Evolutionary conservation across 169 alveolate genomes (phyloP), one percentile per base, ranked within the genome.

Genomic region (Besnoitia besnoiti): DNA sequence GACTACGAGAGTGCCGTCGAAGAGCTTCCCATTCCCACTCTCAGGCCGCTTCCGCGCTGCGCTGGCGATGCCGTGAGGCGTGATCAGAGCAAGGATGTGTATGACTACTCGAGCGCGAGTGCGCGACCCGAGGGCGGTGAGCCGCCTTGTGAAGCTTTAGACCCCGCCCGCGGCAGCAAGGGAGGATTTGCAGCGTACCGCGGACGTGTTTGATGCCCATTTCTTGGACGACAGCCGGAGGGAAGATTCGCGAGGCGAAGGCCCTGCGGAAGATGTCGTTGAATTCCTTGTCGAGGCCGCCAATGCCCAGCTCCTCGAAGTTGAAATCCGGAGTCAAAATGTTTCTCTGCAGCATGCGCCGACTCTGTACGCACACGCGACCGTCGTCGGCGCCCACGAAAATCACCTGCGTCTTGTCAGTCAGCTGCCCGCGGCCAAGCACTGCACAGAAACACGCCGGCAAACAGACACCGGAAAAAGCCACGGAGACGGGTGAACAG

Each of bases 191-290:
- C n/a, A n/a, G n/a, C n/a, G n/a, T 46, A 79, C 99, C 99, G 82
- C 98, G 98, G 30, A 99, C 99, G 93, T 99, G 99, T 77, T 98
- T 97, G 62, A 99, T 98, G 76, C 99, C 99, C 95, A 99, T 96
- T 94, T 98, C 99, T 91, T 98, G 98, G 37, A 99, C 96, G 80
- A 99, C 96, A 85, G 96, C 97, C 39, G 99, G 99, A 39, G 99
- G 99, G 94, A 98, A 98, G 73, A 99, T 97, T 75, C 99, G 97
- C n/a, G 99, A 97, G 21, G 99, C 99, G 94, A 99, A 99, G 5
- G 99, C 99, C 90, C 99, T 97, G 91, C 99, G 97, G 96, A 99
- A 99, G n/a, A 99, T 99, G 91, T 93, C 93, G 37, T 73, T 5
- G 51, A 94, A 94, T 35, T 91, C 85, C 91, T 80, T 93, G 91